Evolutionary conservation across 2,329 filamentous ascomycete genomes (phyloP).

Genomic region (Neofusicoccum cordaticola): DNA sequence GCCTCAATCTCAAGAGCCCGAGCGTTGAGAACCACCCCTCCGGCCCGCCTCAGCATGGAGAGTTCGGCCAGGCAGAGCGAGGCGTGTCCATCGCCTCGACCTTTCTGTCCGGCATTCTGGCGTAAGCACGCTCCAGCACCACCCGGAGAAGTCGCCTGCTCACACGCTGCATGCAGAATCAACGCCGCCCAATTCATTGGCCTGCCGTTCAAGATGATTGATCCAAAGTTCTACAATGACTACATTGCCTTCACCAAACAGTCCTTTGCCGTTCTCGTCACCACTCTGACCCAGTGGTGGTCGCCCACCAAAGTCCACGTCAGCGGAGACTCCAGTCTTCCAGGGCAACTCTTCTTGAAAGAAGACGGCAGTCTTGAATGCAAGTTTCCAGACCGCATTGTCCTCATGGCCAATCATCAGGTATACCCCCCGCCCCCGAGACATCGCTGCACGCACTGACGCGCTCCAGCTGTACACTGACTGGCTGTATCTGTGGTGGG

Average conservation of each 20-base stretch:
- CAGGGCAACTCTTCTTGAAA: slow-evolving; percentile 68
- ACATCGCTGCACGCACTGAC: slow-evolving; percentile 5
- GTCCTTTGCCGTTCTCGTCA: slow-evolving; percentile 74
- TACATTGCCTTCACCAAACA: slow-evolving; percentile 88
- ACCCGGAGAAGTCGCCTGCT: not conserved
- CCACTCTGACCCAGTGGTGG: slow-evolving; percentile 82
- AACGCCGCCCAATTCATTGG: slow-evolving; percentile 73
- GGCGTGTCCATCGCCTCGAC: slow-evolving; percentile 51
- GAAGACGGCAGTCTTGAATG: slow-evolving; percentile 72
- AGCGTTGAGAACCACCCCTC: slow-evolving; percentile 42
- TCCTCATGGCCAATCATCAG: slow-evolving; percentile 86
- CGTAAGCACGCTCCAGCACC: slow-evolving; percentile 30
- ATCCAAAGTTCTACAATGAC: slow-evolving; percentile 74
- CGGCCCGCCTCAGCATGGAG: slow-evolving; percentile 46
- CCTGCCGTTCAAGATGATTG: slow-evolving; percentile 70
- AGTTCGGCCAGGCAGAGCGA: slow-evolving; percentile 48
- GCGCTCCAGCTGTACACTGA: slow-evolving; percentile 71
- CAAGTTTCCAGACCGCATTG: slow-evolving; percentile 74
- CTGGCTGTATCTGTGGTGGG: slow-evolving; percentile 93
- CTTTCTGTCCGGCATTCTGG: slow-evolving; percentile 49
- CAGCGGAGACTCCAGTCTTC: slow-evolving; percentile 77
- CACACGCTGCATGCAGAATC: slow-evolving; percentile 34
- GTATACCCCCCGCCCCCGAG: slow-evolving; percentile 13
- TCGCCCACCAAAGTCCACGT: slow-evolving; percentile 79
- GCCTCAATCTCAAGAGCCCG: slow-evolving; percentile 43